Evolutionary conservation across 305 asterid genomes (phyloP).

Genomic region (Nicotiana rustica): DNA sequence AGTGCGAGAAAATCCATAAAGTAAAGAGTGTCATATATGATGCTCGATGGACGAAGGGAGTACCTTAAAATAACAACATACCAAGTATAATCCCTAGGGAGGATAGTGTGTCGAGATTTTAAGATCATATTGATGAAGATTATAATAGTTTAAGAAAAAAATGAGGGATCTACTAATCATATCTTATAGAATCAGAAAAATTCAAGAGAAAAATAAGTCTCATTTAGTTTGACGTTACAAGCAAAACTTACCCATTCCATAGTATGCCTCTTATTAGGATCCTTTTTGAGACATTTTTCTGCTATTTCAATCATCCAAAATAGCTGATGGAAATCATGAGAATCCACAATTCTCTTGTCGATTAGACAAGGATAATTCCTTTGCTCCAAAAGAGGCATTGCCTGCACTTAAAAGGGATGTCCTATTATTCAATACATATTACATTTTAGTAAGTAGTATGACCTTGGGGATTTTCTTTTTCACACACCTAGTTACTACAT

Average conservation of each 20-base stretch:
- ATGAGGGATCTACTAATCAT: neutral
- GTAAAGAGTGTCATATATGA: neutral
- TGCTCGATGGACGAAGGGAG: neutral
- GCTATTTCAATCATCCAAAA: constrained; percentile 75
- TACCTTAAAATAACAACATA: neutral
- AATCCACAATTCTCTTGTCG: constrained; percentile 65
- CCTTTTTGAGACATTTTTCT: constrained; percentile 62
- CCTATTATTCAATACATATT: no score
- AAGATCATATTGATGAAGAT: constrained; percentile 20
- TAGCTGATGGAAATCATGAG: constrained; percentile 74
- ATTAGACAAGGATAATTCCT: constrained; percentile 73
- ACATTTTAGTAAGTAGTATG: no score
- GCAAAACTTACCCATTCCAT: constrained; percentile 62
- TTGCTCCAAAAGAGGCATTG: constrained; percentile 66
- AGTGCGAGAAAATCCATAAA: neutral
- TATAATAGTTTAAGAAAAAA: neutral
- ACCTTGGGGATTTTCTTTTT: no score
- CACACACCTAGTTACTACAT: no score
- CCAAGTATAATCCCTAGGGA: no score
- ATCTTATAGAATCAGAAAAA: neutral
- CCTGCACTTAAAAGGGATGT: constrained; percentile 48
- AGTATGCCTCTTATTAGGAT: constrained; percentile 60
- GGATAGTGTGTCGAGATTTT: neutral
- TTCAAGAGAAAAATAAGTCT: neutral
- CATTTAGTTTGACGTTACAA: neutral